These are phyloP conservation scores for Musa acuminata DNA, from an alignment of 176 grass and related monocot species.

Conservation along the genomic window DNA sequence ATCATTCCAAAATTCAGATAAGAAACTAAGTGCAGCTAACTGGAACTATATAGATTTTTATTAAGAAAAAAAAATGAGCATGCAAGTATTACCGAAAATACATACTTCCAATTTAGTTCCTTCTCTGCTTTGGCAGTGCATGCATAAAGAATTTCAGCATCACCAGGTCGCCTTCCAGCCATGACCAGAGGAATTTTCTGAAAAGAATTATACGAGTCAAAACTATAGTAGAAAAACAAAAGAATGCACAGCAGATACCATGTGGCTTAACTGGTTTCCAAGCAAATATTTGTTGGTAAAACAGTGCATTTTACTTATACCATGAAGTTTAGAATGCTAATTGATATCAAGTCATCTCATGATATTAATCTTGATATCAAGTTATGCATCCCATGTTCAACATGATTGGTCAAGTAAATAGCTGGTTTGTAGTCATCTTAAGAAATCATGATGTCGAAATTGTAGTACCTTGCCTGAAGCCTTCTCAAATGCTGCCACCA, in stretches of 20 bases:
- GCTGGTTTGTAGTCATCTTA: too few species aligned
- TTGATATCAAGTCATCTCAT: too few species aligned
- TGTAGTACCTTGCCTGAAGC: constrained; percentile 2
- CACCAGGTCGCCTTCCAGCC: constrained; percentile 62
- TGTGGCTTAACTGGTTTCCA: not conserved
- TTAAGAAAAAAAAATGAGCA: too few species aligned
- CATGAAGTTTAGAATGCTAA: too few species aligned
- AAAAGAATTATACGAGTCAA: not conserved
- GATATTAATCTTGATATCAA: not conserved
- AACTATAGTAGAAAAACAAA: not conserved
- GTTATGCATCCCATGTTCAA: not conserved
- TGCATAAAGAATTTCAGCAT: constrained; percentile 80
- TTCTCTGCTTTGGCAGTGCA: constrained; percentile 76
- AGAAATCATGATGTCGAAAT: too few species aligned
- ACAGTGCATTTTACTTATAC: too few species aligned
- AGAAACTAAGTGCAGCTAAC: too few species aligned
- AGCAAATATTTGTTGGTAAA: not conserved
- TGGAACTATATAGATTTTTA: too few species aligned
- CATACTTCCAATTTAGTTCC: constrained; percentile 93
- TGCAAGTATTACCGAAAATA: too few species aligned
- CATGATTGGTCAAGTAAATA: not conserved
- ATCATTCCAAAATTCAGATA: not conserved
- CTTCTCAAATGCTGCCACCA: constrained; percentile 8
- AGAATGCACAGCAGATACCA: not conserved
- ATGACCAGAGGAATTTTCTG: constrained; percentile 89